Evolutionary conservation across 352 stramenopile species (phyloP), one percentile per base, ranked within the genome.

Genomic region (Saprolegnia diclina): DNA sequence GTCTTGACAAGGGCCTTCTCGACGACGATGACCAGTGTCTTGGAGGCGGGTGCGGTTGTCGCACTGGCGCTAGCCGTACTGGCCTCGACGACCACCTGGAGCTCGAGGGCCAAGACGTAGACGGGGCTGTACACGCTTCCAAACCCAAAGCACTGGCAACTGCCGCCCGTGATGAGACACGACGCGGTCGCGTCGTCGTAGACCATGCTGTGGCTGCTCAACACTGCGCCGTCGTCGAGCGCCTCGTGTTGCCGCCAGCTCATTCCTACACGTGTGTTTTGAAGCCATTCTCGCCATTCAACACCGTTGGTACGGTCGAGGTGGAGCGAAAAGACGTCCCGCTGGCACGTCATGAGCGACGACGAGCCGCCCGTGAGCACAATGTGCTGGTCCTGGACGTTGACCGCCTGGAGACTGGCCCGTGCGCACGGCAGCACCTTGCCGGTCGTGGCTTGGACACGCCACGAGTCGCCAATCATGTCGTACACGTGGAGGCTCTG

Each of bases 71-170:
- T 68, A 74, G n/a, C 67, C 7, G 16, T 32, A 35, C 44, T 64
- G 61, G 29, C 46, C 16, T 57, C 52, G 32, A 52, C 38, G 1
- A 67, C 6, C 18, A 10, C 32, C 42, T 42, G 72, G 19, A 38
- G 1, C 29, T 16, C 18, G 56, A 32, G 32, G 40, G 21, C 29
- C 52, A 63, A 29, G 5, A 45, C 10, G 29, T 22, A 88, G n/a
- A 11, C 76, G 74, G 14, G 91, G 57, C 18, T 84, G 71, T 92
- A 93, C 63, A 90, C 83, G 44, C 91, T 81, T 0, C 82, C 87
- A 68, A 93, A 95, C 16, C 87, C 87, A 77, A 92, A 95, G 54
- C 80, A 88, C 71, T 95, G 87, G 62, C 90, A 91, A 5, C 87
- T 85, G 52, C 87, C 87, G 0, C 87, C 87, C 14, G 92, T 63